These are phyloP conservation scores for Alternaria solani DNA, from an alignment of 2,329 filamentous ascomycete genomes.

Conservation along the genomic window DNA sequence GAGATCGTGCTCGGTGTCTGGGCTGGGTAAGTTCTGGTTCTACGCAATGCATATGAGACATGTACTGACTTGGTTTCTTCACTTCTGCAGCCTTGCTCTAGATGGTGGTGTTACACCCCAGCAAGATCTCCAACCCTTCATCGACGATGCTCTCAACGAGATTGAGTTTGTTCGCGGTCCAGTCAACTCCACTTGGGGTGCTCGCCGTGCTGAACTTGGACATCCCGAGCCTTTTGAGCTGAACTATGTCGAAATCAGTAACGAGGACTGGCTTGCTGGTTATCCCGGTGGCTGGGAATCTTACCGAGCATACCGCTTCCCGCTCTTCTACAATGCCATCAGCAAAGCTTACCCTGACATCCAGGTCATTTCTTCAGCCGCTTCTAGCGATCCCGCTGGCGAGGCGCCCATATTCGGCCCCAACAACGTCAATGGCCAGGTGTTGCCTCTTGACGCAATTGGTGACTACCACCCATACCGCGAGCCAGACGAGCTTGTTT, in stretches of 20 bases:
- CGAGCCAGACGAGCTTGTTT: constrained; percentile 54
- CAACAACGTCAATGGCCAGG: constrained; percentile 33
- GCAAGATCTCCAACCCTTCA: constrained; percentile 48
- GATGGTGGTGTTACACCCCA: constrained; percentile 50
- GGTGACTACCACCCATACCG: constrained; percentile 57
- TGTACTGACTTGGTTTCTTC: too few species aligned
- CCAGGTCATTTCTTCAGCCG: constrained; percentile 45
- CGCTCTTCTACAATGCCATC: constrained; percentile 46
- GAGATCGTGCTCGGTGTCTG: constrained; percentile 55
- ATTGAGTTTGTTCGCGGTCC: constrained; percentile 47
- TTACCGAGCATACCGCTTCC: constrained; percentile 45
- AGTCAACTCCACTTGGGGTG: constrained; percentile 43
- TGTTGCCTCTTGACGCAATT: constrained; percentile 29
- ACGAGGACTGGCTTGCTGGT: constrained; percentile 51
- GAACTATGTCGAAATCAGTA: constrained; percentile 51
- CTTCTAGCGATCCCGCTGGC: constrained; percentile 37
- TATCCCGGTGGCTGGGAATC: constrained; percentile 39
- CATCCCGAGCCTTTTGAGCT: constrained; percentile 49
- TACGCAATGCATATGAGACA: too few species aligned
- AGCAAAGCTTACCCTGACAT: constrained; percentile 47
- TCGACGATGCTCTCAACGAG: constrained; percentile 51
- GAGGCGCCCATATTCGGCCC: constrained; percentile 48
- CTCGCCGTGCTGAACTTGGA: constrained; percentile 47
- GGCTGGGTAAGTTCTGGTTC: constrained; percentile 37
- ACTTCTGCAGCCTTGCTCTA: constrained; percentile 44